Base-by-base conservation (phyloP, 495 filamentous ascomycete genomes). In the Jackrogersella minutella region DNA sequence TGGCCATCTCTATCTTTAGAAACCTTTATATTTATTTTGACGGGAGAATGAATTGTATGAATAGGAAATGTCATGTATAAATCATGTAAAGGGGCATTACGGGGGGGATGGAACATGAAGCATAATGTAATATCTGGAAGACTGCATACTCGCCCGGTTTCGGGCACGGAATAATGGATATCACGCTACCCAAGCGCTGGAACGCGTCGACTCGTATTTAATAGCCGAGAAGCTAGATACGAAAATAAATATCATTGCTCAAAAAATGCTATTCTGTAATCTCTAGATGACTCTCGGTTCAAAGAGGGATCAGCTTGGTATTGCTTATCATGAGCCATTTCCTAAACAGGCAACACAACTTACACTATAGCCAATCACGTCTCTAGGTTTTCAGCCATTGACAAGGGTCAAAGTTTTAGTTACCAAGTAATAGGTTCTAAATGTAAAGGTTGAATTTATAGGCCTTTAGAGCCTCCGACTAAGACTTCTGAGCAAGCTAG, bases 131-230 rank as follows among this genome's bases (percentile, higher is more conserved):
- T 71, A 39, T 57, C 57, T 47, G 58, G 37, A 58, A 58, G 53
- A 56, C 43, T 54, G 36, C 56, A 40, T 5, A 26, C 37, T 58
- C 30, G 13, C 3, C 24, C 30, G 19, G 10, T 40, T 36, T 34
- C 11, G 11, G 40, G 31, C 30, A 40, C 31, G 44, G 54, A 41
- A 41, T 40, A 50, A 69, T 57, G 58, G 58, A 55, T 19, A 16
- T 52, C 49, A 55, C 69, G 69, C 69, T 58, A 59, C 58, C 69
- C 69, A 72, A 72, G 72, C 52, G 69, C 69, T 72, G 66, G 72
- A 62, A 71, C 66, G 65, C 69, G 65, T 72, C 44, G 26, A n/a
- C 33, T 31, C 8, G 30, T 43, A 24, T 22, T 39, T n/a, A 37
- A 57, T 55, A 31, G 41, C 6, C 30, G 34, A 44, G 41, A 41